These are phyloP conservation scores for Penicillium hordei DNA, from an alignment of 2,329 filamentous ascomycete species.

Conservation along the genomic window DNA sequence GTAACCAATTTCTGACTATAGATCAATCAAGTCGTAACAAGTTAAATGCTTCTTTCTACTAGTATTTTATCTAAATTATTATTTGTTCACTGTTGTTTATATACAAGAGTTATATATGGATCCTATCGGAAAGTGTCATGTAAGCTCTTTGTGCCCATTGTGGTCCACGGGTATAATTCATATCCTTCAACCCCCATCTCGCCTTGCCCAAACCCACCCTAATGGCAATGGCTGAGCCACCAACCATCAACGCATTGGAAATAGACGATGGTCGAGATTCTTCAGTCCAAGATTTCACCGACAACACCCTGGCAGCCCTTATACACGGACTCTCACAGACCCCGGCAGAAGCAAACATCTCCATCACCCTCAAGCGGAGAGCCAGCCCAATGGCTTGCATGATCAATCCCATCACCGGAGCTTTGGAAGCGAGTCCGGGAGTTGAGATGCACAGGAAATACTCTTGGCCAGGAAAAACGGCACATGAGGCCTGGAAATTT, in stretches of 20 bases:
- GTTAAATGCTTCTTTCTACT: not conserved
- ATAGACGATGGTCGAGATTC: constrained; percentile 10
- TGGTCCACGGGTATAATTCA: not conserved
- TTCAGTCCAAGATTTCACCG: constrained; percentile 33
- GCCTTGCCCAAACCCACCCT: not conserved
- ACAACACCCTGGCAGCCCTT: constrained; percentile 26
- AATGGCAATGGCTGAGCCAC: constrained; percentile 2
- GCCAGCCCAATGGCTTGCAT: constrained; percentile 21
- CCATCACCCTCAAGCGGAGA: constrained; percentile 33
- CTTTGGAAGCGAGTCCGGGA: constrained; percentile 27
- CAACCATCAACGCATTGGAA: not conserved
- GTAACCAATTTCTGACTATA: not conserved
- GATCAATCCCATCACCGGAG: constrained; percentile 32
- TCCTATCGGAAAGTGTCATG: not conserved
- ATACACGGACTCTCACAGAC: constrained; percentile 27
- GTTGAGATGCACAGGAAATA: constrained; percentile 34
- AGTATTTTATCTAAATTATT: not conserved
- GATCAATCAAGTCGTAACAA: not conserved
- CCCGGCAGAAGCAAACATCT: constrained; percentile 29
- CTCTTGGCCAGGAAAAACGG: constrained; percentile 56
- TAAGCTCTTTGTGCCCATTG: not conserved
- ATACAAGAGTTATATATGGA: not conserved
- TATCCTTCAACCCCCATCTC: not conserved
- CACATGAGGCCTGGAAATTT: constrained; percentile 58
- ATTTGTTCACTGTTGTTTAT: not conserved